phyloP scores from a whole-genome alignment of 2,329 filamentous ascomycete genomes.

The Cladophialophora psammophila region DNA sequence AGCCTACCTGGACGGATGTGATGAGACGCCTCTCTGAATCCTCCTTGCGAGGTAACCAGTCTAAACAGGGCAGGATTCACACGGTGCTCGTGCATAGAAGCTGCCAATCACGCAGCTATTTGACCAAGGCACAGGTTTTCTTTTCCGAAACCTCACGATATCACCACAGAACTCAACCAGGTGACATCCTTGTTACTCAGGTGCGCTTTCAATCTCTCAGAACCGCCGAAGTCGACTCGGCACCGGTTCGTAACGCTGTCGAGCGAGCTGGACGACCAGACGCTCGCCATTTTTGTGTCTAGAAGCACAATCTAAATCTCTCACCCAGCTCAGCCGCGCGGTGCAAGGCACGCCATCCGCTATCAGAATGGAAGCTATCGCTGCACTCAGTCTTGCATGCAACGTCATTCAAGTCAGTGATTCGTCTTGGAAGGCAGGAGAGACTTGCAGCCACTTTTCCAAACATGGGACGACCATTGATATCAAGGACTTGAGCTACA shows the following conservation, averaged over 20 bases:
- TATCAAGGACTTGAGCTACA: constrained; percentile 1
- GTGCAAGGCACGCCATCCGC: not conserved
- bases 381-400: constrained; percentile 6
- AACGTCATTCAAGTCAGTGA: constrained; percentile 19
- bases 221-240: not conserved
- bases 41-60: not conserved
- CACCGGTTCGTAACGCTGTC: not conserved
- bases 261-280: not conserved
- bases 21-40: not conserved
- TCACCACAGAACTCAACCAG: not conserved
- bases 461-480: constrained; percentile 10
- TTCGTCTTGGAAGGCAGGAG: not conserved
- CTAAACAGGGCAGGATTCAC: not conserved
- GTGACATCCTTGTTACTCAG: not conserved
- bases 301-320: not conserved
- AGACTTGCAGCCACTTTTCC: constrained; percentile 4
- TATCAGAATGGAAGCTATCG: constrained; percentile 13
- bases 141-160: not conserved
- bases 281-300: not conserved
- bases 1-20: too few species aligned
- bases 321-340: not conserved
- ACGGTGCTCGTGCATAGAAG: not conserved
- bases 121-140: not conserved
- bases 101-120: not conserved
- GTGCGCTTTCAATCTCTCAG: not conserved